Conservation (phyloP, 2,329 filamentous ascomycete genomes). For the Venturia aucupariae region DNA sequence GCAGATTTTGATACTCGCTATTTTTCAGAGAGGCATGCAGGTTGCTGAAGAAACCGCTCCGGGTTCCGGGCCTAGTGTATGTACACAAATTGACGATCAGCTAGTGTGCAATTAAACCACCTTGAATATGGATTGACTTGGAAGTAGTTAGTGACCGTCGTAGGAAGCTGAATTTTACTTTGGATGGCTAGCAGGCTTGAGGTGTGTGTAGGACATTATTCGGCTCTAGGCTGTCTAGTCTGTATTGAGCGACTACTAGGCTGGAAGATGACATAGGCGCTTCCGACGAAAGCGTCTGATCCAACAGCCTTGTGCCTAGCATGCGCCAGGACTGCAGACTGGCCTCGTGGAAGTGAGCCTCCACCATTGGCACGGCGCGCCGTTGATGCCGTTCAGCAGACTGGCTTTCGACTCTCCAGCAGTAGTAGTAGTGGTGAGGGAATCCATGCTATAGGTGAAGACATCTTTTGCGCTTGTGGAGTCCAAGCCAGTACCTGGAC, state of each 20-base stretch:
- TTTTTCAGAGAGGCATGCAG: neutral
- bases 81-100: too few species aligned
- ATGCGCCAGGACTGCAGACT: neutral
- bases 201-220: neutral
- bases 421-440: neutral
- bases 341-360: neutral
- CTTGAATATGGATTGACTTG: too few species aligned
- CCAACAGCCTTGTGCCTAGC: constrained; percentile 1
- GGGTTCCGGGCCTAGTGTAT: too few species aligned
- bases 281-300: neutral
- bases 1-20: neutral
- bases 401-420: neutral
- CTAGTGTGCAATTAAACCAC: too few species aligned
- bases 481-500: neutral
- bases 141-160: too few species aligned
- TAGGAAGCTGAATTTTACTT: too few species aligned
- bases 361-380: neutral
- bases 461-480: neutral
- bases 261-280: constrained; percentile 6
- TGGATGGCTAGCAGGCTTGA: neutral
- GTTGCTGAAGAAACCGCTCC: too few species aligned
- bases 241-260: neutral
- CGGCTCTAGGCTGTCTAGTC: neutral
- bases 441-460: neutral
- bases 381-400: neutral